Percentiles rank a stretch among this genome's conserved stretches.
Conservation (phyloP, 2,329 filamentous ascomycete species). For the Herpotrichia juniperi region DNA sequence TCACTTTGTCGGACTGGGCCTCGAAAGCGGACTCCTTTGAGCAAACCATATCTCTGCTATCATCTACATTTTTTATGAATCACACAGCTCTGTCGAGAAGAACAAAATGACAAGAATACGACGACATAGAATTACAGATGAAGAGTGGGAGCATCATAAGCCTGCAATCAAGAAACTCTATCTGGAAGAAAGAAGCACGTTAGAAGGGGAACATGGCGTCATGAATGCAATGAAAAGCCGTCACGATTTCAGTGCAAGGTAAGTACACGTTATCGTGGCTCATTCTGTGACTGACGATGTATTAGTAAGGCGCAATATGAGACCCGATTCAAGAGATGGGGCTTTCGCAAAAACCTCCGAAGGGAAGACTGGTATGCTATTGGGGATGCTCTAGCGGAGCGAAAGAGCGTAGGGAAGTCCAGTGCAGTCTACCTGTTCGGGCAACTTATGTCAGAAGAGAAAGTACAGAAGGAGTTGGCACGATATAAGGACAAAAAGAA, state of each 20-base stretch:
- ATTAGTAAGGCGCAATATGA: slow-evolving; percentile 26
- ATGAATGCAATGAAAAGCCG: slow-evolving; percentile 4
- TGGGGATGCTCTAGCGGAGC: slow-evolving; percentile 17
- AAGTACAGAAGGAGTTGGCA: slow-evolving; percentile 26
- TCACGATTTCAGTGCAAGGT: slow-evolving; percentile 8
- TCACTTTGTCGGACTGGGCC: no score
- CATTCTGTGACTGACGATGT: not conserved
- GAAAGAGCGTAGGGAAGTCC: slow-evolving; percentile 21
- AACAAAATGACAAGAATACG: not conserved
- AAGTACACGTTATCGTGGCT: no score
- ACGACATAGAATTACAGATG: slow-evolving; percentile 3
- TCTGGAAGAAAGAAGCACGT: slow-evolving; percentile 1
- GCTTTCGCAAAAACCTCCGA: slow-evolving; percentile 28
- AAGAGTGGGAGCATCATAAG: slow-evolving; percentile 13
- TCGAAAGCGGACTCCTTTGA: no score
- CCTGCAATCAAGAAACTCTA: not conserved
- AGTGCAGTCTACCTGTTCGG: slow-evolving; percentile 18
- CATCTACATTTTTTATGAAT: no score
- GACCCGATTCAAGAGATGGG: slow-evolving; percentile 31
- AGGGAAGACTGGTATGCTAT: slow-evolving; percentile 24
- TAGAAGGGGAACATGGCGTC: slow-evolving; percentile 11
- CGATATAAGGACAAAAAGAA: not conserved
- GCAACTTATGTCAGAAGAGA: slow-evolving; percentile 14
- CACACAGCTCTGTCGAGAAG: no score
- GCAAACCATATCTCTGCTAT: no score